Evolutionary conservation across 192 early-diverging fungal species (phyloP).

Genomic region (Dissophora globulifera): DNA sequence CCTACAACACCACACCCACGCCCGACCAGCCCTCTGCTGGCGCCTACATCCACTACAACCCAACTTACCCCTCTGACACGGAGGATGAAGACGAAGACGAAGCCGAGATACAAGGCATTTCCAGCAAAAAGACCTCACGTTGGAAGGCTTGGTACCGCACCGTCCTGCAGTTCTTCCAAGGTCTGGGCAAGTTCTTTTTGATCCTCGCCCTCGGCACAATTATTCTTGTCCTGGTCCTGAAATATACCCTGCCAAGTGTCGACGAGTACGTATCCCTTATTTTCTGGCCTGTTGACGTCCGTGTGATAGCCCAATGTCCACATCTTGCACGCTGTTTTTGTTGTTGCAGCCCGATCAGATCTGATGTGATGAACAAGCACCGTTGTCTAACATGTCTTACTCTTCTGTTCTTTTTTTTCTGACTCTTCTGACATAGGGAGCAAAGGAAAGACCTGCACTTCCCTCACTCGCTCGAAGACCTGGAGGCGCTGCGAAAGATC

Average conservation of each 20-base stretch:
- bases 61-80: neutral
- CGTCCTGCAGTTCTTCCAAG: constrained; percentile 37
- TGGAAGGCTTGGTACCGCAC: constrained; percentile 36
- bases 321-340: neutral
- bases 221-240: constrained; percentile 26
- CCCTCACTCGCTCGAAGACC: constrained; percentile 62
- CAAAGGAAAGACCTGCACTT: constrained; percentile 59
- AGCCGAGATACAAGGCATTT: neutral
- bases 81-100: constrained; percentile 22
- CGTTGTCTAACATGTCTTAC: too few relatives aligned
- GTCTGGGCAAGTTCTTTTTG: constrained; percentile 49
- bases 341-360: neutral
- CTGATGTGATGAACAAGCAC: constrained; percentile 4
- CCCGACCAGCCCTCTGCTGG: too few relatives aligned
- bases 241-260: constrained; percentile 46
- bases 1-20: neutral
- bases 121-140: neutral
- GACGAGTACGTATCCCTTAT: constrained; percentile 33
- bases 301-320: too few relatives aligned
- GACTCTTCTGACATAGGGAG: too few relatives aligned
- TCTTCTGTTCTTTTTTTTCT: too few relatives aligned
- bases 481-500: constrained; percentile 58
- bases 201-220: constrained; percentile 44
- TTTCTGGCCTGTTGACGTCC: neutral
- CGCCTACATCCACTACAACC: neutral